Base-by-base conservation (phyloP, 352 stramenopile genomes). In the Phytophthora sp. region DNA sequence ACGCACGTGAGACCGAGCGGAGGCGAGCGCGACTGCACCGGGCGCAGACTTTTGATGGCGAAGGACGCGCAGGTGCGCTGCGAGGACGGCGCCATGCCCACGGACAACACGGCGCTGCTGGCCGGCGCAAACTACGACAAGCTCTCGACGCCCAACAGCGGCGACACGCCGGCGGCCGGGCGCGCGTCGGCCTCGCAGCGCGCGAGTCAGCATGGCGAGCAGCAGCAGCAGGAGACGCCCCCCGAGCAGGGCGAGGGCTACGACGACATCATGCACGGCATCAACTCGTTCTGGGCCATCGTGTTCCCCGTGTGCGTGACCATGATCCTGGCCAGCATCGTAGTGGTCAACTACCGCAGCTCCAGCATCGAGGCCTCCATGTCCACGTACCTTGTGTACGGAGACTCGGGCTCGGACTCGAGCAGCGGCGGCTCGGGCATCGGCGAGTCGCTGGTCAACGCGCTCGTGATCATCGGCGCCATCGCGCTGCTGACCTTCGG, bases 221-320 rank as follows among this genome's bases (percentile, higher is more conserved):
- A 28, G 11, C 38, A 27, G 38, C 9, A 17, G 18, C 38, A 42
- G 5, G 49, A 50, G 12, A 24, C 13, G 8, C 20, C 24, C 1
- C 15, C 11, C 20, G 41, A 52, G n/a, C 46, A 81, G 8, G 58
- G 50, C 13, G 80, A 85, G 27, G 58, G 66, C 13, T 79, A 81
- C 26, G 81, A 86, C 20, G 87, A 91, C 43, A 67, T 95, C 20
- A 93, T 94, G 84, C 87, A 95, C 72, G 83, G 84, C 49, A 85
- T 95, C 57, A 93, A 94, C 65, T 94, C 84, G 42, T 95, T 95
- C 69, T 94, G 84, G 84, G 87, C 85, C 38, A 84, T 95, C 30
- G 80, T 94, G 4, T 91, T 85, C 41, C 87, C 87, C 5, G 82
- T 95, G 12, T 90, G 82, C 43, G 66, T 94, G 51, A 95, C 87